Base-by-base conservation (phyloP, 345 rosid genomes). In the Dovyalis caffra region DNA sequence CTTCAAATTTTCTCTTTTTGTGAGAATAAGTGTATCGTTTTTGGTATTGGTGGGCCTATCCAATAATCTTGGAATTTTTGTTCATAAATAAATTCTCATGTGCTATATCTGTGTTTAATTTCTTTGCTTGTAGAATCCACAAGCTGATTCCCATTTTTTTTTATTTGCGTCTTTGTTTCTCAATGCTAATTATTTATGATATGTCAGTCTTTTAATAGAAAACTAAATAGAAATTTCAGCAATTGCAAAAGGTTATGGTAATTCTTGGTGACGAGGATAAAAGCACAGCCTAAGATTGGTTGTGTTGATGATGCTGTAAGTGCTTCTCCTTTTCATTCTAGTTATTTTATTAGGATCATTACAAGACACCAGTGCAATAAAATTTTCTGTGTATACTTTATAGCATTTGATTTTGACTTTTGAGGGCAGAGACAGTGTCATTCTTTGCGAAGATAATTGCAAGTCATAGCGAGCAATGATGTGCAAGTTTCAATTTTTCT, bases 191-290 rank as follows among this genome's bases (percentile, higher is more conserved):
- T 38, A 2, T 64, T 72, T 15, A 21, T 21, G n/a, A 68, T 34
- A 28, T 68, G 23, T 51, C 40, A 32, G 45, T 60, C 45, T 57
- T 45, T 38, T 23, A 56, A 74, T 64, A 95, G 99, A 97, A 90
- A 65, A 97, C 98, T 57, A 96, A 93, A 73, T 98, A 90, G 83
- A 96, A 93, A 58, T 93, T 93, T 82, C 98, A 96, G 89, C 95
- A 90, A 74, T 77, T 96, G 84, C 97, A 96, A 77, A 96, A 90
- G 82, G 97, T 92, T 77, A 92, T 96, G 26, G 89, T 95, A 0
- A 83, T 96, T 82, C 93, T 93, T 1, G 98, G 95, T 10, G 97
- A 96, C 79, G 91, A 88, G 76, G 97, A 93, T n/a, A 84, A 93
- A 76, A 83, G 94, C 4, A 91, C 90, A 0, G 65, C 92, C 10